phyloP scores from a whole-genome alignment of 2,329 filamentous ascomycete species.

The Pseudogymnoascus pannorum region DNA sequence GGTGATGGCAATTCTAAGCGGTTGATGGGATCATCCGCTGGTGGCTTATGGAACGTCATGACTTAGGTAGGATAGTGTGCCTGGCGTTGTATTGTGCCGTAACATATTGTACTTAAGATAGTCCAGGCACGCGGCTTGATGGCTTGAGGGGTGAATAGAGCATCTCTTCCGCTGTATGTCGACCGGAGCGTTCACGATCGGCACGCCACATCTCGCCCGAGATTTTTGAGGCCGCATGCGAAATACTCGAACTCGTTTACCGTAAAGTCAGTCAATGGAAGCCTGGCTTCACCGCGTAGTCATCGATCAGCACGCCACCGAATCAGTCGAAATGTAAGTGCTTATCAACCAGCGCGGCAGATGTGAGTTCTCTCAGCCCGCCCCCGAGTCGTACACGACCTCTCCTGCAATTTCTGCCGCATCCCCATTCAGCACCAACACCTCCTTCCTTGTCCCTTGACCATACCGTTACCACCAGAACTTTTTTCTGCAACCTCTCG shows the following conservation, averaged over 20 bases:
- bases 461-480: not conserved
- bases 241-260: not conserved
- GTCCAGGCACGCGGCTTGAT: not conserved
- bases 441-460: not conserved
- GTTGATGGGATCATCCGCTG: not conserved
- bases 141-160: not conserved
- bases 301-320: not conserved
- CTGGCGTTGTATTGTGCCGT: not conserved
- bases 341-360: not conserved
- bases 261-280: not conserved
- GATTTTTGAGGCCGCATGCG: not conserved
- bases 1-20: not conserved
- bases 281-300: not conserved
- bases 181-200: not conserved
- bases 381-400: not conserved
- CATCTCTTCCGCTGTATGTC: not conserved
- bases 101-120: not conserved
- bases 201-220: not conserved
- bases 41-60: not conserved
- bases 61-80: not conserved
- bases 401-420: not conserved
- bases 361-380: not conserved
- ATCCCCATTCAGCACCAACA: not conserved
- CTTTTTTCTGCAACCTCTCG: not conserved
- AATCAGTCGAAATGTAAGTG: not conserved